Evolutionary conservation across 2,329 filamentous ascomycete genomes (phyloP).

Genomic region (Pseudodiploospora longispora): DNA sequence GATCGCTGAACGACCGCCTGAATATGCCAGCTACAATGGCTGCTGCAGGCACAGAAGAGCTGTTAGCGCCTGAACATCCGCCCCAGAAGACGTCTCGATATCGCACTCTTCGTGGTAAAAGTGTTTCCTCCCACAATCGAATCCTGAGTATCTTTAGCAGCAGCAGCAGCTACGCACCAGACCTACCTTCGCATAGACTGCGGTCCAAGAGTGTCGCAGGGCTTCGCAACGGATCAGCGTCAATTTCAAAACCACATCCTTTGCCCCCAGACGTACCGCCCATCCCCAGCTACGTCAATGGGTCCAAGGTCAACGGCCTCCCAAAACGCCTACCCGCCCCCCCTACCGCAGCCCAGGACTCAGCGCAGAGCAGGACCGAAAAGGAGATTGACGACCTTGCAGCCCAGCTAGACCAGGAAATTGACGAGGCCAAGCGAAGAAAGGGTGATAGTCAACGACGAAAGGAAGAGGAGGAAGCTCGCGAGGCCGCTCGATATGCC

Average conservation of each 20-base stretch:
- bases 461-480: conserved; percentile 5
- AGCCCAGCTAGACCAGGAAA: conserved; percentile 6
- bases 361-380: conserved; percentile 4
- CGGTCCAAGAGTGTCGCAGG: conserved; percentile 13
- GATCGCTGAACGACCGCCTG: no score
- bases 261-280: conserved; percentile 16
- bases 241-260: conserved; percentile 11
- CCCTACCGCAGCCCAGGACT: neutral
- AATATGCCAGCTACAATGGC: neutral
- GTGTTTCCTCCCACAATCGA: conserved; percentile 22
- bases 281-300: conserved; percentile 18
- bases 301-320: conserved; percentile 16
- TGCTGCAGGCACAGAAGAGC: conserved; percentile 12
- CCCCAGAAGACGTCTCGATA: conserved; percentile 22
- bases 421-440: conserved; percentile 7
- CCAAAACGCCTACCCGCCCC: conserved; percentile 6
- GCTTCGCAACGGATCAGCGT: conserved; percentile 2
- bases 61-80: conserved; percentile 9
- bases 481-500: conserved; percentile 22
- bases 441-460: conserved; percentile 2
- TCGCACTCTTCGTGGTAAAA: conserved; percentile 26
- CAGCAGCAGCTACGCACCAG: neutral
- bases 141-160: conserved; percentile 1
- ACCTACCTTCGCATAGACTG: conserved; percentile 1
- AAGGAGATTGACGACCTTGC: conserved; percentile 8